phyloP scores from a whole-genome alignment of 2,329 filamentous ascomycete genomes.

The Ascochyta lentis region DNA sequence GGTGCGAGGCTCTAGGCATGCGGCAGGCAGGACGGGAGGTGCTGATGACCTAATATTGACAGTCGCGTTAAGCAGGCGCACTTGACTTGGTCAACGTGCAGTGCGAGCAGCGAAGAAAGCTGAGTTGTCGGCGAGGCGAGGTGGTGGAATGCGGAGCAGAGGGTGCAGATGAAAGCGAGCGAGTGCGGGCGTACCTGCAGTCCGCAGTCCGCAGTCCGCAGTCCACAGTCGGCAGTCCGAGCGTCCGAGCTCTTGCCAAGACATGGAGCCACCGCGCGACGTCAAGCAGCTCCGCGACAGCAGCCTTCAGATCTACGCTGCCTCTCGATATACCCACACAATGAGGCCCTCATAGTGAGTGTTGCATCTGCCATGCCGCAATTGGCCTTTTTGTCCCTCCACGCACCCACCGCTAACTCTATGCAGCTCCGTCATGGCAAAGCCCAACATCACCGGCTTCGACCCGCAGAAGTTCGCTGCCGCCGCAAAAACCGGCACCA shows the following conservation, averaged over 20 bases:
- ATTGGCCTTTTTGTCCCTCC: constrained; percentile 5
- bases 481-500: constrained; percentile 65
- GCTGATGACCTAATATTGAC: not conserved
- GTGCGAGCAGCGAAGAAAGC: not conserved
- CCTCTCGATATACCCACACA: constrained; percentile 23
- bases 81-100: not conserved
- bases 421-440: constrained; percentile 56
- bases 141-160: constrained; percentile 8
- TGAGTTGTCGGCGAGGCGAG: not conserved
- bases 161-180: constrained; percentile 5
- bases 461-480: constrained; percentile 80
- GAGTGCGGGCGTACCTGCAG: constrained; percentile 5
- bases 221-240: not conserved
- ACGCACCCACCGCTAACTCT: constrained; percentile 20
- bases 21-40: not conserved
- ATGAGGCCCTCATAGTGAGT: constrained; percentile 40
- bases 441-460: constrained; percentile 86
- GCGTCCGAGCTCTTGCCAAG: constrained; percentile 1
- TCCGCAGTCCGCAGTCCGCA: constrained; percentile 2
- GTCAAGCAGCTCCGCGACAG: constrained; percentile 25
- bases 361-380: not conserved
- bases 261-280: constrained; percentile 11
- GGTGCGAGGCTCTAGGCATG: constrained; percentile 7
- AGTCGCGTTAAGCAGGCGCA: not conserved
- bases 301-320: constrained; percentile 27